These are phyloP conservation scores for Pythium dissotocum DNA, from an alignment of 352 stramenopile species.

Conservation along the genomic window DNA sequence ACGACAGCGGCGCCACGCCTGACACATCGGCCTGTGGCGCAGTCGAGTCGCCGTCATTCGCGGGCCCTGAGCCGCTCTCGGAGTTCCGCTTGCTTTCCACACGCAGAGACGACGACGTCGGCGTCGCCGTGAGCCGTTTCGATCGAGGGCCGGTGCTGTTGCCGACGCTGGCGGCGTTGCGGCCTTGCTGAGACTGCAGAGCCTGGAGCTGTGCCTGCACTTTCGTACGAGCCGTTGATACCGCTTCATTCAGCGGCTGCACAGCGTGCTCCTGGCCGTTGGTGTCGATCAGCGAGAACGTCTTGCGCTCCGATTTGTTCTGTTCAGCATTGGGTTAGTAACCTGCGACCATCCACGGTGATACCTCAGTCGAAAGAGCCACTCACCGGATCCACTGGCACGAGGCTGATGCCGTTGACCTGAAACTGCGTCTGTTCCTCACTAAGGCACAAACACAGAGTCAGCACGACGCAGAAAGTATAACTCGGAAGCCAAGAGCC, in stretches of 20 bases:
- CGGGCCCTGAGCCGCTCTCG: not conserved
- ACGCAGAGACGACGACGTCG: not conserved
- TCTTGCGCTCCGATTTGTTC: constrained; percentile 60
- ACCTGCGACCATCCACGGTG: not conserved
- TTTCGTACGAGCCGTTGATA: constrained; percentile 57
- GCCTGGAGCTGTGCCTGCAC: constrained; percentile 24
- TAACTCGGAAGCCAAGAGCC: not conserved
- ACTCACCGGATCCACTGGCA: constrained; percentile 46
- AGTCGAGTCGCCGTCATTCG: not conserved
- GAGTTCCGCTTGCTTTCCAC: not conserved
- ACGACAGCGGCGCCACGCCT: not conserved
- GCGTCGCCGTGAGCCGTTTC: constrained; percentile 13
- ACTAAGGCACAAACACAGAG: constrained; percentile 21
- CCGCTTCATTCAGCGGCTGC: constrained; percentile 50
- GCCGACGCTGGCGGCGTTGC: not conserved
- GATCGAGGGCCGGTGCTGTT: not conserved
- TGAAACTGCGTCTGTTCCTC: constrained; percentile 51
- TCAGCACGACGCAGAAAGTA: not conserved
- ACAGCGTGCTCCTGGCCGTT: constrained; percentile 43
- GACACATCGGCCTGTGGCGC: not conserved
- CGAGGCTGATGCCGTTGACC: constrained; percentile 48
- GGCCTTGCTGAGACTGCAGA: not conserved
- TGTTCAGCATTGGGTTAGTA: constrained; percentile 12
- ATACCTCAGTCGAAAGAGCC: not conserved
- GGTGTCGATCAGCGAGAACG: constrained; percentile 56